Evolutionary conservation across 108 stramenopile species (phyloP), one percentile per base, ranked within the genome.

Genomic region (Fragilariopsis cylindrus): DNA sequence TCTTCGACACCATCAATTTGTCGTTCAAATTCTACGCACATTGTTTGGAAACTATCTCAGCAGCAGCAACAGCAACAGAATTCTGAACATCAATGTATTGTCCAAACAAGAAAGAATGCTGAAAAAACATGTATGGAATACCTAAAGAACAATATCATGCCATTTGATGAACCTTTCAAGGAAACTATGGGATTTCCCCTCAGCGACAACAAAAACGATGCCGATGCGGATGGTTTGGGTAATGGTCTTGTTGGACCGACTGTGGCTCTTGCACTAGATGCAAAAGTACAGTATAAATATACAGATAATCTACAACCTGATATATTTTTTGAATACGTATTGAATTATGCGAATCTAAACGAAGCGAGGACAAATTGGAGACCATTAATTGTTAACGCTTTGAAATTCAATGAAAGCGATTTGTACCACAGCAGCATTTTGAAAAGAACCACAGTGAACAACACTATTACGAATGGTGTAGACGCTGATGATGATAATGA

Each of bases 311-410:
- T 94, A 7, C 91, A 93, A 3, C 58, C 74, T 57, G 69, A 81
- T 11, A 82, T 92, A n/a, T 96, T 84, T 56, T 60, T 82, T 47
- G 91, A 96, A 66, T 94, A 93, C 74, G 92, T 94, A 9, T 60
- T 89, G 57, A 85, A 87, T n/a, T 96, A 84, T 84, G 90, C 92
- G 4, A 80, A 85, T 72, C 65, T 83, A 3, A 96, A 94, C 74
- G 96, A 96, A 78, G 88, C 90, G 8, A 69, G 96, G 18, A 85
- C 85, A 40, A 87, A 94, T 76, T 89, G 90, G 90, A 79, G 93
- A 56, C 88, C 90, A 16, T 79, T 94, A 11, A 50, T 95, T 3
- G 79, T 85, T 43, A 48, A 87, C 54, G 81, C 78, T 1, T 55
- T 94, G 66, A 73, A 83, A 45, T 74, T 80, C 65, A 80, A 69